Evolutionary conservation across 805 yeast species (phyloP).

Genomic region (Tetrapisispora taiwanensis): DNA sequence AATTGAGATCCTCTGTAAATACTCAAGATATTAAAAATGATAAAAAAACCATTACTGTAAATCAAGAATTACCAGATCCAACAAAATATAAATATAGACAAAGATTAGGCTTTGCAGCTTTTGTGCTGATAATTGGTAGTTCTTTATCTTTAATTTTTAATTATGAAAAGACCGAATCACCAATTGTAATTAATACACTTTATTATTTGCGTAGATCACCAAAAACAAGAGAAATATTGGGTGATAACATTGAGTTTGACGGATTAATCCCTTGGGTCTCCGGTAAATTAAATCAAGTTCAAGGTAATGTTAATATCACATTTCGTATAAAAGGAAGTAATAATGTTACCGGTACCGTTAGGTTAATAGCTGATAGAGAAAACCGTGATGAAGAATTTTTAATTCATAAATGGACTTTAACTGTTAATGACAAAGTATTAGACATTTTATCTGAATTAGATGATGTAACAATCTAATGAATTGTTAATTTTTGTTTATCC

Average conservation of each 20-base stretch:
- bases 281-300: slow-evolving; percentile 76
- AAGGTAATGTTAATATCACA: slow-evolving; percentile 65
- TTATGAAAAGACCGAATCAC: slow-evolving; percentile 86
- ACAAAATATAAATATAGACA: slow-evolving; percentile 43
- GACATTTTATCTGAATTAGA: slow-evolving; percentile 42
- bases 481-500: too few relatives aligned
- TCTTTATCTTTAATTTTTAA: slow-evolving; percentile 66
- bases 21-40: slow-evolving; percentile 9
- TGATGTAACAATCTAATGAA: neutral
- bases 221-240: slow-evolving; percentile 51
- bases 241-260: slow-evolving; percentile 64
- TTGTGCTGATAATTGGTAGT: slow-evolving; percentile 43
- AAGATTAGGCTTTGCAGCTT: slow-evolving; percentile 44
- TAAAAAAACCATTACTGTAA: slow-evolving; percentile 47
- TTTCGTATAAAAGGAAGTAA: slow-evolving; percentile 64
- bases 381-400: slow-evolving; percentile 46
- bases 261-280: slow-evolving; percentile 74
- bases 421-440: slow-evolving; percentile 36
- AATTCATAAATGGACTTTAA: slow-evolving; percentile 54
- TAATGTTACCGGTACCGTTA: slow-evolving; percentile 41
- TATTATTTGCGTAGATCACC: slow-evolving; percentile 74
- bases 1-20: neutral
- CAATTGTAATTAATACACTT: slow-evolving; percentile 76
- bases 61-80: slow-evolving; percentile 78
- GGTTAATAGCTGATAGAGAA: slow-evolving; percentile 62